A percentile compares a stretch with the other conserved stretches of the same genome.
Conservation (phyloP, 2,329 filamentous ascomycete genomes). For the Paradendryphiella salina region DNA sequence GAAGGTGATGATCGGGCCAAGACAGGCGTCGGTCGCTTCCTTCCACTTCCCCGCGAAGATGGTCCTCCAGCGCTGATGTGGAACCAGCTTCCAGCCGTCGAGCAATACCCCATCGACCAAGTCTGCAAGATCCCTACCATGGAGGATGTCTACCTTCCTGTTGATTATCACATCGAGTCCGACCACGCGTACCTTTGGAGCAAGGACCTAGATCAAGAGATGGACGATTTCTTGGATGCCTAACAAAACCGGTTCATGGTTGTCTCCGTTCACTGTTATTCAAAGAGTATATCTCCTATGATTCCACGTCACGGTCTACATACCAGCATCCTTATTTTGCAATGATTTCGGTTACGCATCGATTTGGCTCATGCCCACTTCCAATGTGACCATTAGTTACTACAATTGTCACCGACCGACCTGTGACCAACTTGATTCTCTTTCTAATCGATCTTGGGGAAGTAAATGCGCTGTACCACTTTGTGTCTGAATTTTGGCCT, state of each 20-base stretch:
- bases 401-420: slow-evolving; percentile 6
- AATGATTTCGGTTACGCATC: slow-evolving; percentile 13
- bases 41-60: slow-evolving; percentile 49
- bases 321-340: background rate
- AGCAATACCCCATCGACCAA: slow-evolving; percentile 48
- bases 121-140: slow-evolving; percentile 42
- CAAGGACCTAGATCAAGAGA: slow-evolving; percentile 32
- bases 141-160: slow-evolving; percentile 45
- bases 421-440: background rate
- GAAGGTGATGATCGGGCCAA: slow-evolving; percentile 54
- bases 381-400: slow-evolving; percentile 11
- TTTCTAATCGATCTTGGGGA: background rate
- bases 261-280: background rate
- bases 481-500: background rate
- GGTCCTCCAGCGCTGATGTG: slow-evolving; percentile 49
- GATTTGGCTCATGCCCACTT: slow-evolving; percentile 14
- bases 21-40: slow-evolving; percentile 49
- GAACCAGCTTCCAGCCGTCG: slow-evolving; percentile 47
- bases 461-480: slow-evolving; percentile 3
- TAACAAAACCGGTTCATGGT: slow-evolving; percentile 2
- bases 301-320: background rate
- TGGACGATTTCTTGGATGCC: slow-evolving; percentile 30
- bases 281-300: background rate
- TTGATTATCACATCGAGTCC: slow-evolving; percentile 42
- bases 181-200: slow-evolving; percentile 34